phyloP scores from a whole-genome alignment of 2,329 filamentous ascomycete genomes.

The Cladosporium sp. region DNA sequence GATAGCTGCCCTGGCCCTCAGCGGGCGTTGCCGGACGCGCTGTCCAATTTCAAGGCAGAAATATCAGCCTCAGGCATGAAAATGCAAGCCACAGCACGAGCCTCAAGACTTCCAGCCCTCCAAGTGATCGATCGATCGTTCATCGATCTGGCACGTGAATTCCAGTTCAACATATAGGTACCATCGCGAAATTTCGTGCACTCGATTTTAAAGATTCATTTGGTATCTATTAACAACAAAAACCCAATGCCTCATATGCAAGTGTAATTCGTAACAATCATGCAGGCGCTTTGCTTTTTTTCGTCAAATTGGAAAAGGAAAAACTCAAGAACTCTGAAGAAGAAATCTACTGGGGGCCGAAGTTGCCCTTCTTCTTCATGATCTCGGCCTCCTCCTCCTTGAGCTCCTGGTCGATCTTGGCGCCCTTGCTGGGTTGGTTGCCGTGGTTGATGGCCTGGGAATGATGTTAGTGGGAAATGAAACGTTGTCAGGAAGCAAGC shows the following conservation, averaged over 20 bases:
- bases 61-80: background rate
- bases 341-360: constrained; percentile 28
- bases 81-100: background rate
- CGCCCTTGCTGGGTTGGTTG: constrained; percentile 69
- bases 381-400: constrained; percentile 64
- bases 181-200: constrained; percentile 5
- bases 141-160: background rate
- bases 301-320: background rate
- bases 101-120: background rate
- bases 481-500: background rate
- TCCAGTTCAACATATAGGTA: background rate
- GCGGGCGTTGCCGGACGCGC: background rate
- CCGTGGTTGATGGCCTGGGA: constrained; percentile 58
- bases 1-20: background rate
- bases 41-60: background rate
- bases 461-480: constrained; percentile 27
- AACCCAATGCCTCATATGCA: constrained; percentile 9
- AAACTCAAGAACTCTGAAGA: background rate
- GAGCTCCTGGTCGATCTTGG: constrained; percentile 66
- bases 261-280: constrained; percentile 13
- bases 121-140: background rate
- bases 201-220: constrained; percentile 8
- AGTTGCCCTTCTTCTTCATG: constrained; percentile 57
- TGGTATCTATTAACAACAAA: constrained; percentile 10
- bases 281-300: constrained; percentile 12